Percentiles rank a stretch among this genome's conserved stretches.
phyloP scores from a whole-genome alignment of 169 alveolate species.

The Cyclospora cayetanensis region DNA sequence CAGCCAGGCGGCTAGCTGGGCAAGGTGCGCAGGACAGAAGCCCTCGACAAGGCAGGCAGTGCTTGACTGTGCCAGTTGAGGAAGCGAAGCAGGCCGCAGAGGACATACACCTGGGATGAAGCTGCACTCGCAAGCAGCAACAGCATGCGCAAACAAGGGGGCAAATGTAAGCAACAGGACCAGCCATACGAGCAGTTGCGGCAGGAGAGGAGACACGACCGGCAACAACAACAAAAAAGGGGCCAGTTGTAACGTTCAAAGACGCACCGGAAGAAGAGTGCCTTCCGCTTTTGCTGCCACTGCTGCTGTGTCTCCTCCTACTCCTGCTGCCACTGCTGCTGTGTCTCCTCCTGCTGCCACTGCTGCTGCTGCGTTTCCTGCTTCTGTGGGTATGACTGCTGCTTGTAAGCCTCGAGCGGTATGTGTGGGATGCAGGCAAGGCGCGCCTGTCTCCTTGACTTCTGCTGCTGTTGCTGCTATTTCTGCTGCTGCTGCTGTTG shows the following conservation, averaged over 20 bases:
- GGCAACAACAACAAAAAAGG: too few species aligned
- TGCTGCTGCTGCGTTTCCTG: slow-evolving; percentile 33
- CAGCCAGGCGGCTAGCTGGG: not conserved
- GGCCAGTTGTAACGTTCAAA: too few species aligned
- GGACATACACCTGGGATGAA: not conserved
- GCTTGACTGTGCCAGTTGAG: too few species aligned
- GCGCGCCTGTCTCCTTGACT: not conserved
- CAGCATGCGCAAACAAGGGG: not conserved
- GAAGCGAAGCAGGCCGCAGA: too few species aligned
- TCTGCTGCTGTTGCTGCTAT: not conserved
- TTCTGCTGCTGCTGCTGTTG: slow-evolving; percentile 2
- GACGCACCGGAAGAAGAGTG: not conserved
- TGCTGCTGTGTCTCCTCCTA: not conserved
- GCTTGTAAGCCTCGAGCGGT: not conserved
- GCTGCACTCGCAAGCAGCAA: not conserved
- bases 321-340: not conserved
- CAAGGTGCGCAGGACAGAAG: too few species aligned
- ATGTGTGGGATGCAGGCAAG: not conserved
- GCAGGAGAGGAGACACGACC: not conserved
- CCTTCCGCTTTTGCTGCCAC: slow-evolving; percentile 9
- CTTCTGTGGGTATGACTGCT: not conserved
- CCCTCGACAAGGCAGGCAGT: too few species aligned
- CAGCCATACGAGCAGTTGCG: not conserved
- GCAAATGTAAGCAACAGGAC: not conserved
- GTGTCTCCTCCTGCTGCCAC: not conserved